Evolutionary conservation across 2,329 filamentous ascomycete genomes (phyloP).

Genomic region (Hypoxylon sp.): DNA sequence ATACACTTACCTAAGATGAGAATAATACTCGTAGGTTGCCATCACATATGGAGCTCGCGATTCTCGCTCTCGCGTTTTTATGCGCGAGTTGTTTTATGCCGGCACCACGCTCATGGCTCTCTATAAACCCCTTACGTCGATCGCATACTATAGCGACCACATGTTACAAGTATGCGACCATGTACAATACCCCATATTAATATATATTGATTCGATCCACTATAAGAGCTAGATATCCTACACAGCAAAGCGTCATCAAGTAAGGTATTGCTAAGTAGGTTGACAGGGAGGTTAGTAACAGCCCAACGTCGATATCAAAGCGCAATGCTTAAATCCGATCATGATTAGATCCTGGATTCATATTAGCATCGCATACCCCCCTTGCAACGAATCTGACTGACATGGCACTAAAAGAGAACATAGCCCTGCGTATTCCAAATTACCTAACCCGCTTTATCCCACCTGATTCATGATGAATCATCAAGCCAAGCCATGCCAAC

Average conservation of each 20-base stretch:
- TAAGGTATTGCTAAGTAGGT: not conserved
- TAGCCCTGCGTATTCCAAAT: not conserved
- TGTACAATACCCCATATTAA: slow-evolving; percentile 16
- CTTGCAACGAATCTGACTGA: not conserved
- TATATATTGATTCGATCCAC: slow-evolving; percentile 4
- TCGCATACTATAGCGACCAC: slow-evolving; percentile 12
- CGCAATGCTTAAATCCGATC: slow-evolving; percentile 5
- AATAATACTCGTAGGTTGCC: slow-evolving; percentile 4
- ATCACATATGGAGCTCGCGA: slow-evolving; percentile 11
- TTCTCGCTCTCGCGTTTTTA: slow-evolving; percentile 24
- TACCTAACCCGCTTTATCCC: slow-evolving; percentile 6
- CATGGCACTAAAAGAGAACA: not conserved
- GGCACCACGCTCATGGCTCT: slow-evolving; percentile 4
- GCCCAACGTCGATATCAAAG: slow-evolving; percentile 1
- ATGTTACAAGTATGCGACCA: slow-evolving; percentile 4
- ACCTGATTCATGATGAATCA: slow-evolving; percentile 17
- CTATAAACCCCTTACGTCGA: slow-evolving; percentile 28
- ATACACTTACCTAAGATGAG: not conserved
- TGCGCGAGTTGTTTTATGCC: slow-evolving; percentile 30
- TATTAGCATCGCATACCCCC: not conserved
- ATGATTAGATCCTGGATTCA: slow-evolving; percentile 15
- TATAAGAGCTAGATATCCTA: slow-evolving; percentile 3
- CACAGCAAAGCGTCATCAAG: not conserved
- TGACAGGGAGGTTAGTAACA: not conserved
- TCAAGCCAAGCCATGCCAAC: slow-evolving; percentile 6